Percentiles rank a stretch among this genome's conserved stretches.
Conservation (phyloP, 1,284 basidiomycete genomes). For the Sporisorium iseilematis-ciliati region DNA sequence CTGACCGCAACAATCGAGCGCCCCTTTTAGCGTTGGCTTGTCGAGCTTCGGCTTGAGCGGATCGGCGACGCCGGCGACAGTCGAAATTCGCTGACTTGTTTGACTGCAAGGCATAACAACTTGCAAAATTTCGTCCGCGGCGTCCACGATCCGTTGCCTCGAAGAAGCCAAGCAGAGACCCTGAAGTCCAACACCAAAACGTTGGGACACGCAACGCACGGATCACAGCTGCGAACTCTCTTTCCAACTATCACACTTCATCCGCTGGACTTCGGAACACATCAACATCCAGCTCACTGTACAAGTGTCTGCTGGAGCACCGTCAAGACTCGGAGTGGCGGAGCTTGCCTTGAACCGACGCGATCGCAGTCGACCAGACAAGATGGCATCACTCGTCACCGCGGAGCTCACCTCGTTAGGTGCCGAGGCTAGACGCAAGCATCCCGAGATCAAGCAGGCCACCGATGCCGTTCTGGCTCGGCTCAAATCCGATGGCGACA, state of each 20-base stretch:
- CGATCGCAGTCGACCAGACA: not conserved
- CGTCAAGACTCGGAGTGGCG: not conserved
- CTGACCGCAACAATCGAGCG: constrained; percentile 1
- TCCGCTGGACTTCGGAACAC: not conserved
- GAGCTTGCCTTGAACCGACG: not conserved
- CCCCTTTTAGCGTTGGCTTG: constrained; percentile 3
- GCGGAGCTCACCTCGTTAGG: constrained; percentile 65
- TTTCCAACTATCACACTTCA: no score
- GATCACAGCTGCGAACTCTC: not conserved
- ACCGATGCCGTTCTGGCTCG: constrained; percentile 53
- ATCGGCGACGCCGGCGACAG: not conserved
- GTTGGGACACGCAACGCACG: not conserved
- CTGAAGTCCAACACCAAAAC: constrained; percentile 9
- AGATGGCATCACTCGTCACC: constrained; percentile 63
- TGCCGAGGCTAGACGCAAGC: constrained; percentile 65
- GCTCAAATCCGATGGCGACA: constrained; percentile 54
- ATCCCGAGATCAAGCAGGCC: constrained; percentile 65
- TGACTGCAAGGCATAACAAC: not conserved
- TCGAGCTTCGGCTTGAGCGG: not conserved
- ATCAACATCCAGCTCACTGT: not conserved
- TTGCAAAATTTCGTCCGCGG: not conserved
- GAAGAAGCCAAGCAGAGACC: not conserved
- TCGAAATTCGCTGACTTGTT: not conserved
- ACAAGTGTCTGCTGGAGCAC: not conserved
- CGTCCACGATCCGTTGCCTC: not conserved